Conservation (phyloP, 73 alveolate species). For the Tetrahymena thermophila region DNA sequence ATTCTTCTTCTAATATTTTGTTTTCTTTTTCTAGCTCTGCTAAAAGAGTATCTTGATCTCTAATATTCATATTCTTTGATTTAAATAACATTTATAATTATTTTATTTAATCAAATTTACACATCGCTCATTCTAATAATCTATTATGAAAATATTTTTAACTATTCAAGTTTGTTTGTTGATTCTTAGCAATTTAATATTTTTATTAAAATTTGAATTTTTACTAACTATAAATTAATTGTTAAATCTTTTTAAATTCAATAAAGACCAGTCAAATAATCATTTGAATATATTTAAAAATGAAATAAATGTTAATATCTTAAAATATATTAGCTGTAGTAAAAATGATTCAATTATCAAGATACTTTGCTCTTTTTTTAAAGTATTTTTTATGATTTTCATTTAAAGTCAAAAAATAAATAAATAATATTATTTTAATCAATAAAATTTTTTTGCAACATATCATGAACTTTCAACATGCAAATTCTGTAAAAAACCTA, state of each 20-base stretch:
- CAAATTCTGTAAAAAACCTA: too few relatives aligned
- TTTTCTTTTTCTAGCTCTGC: background rate
- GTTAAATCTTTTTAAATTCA: background rate
- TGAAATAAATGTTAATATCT: too few relatives aligned
- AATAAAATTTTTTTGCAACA: too few relatives aligned
- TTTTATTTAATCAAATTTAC: background rate
- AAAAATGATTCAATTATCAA: too few relatives aligned
- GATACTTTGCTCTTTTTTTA: too few relatives aligned
- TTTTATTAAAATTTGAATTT: background rate
- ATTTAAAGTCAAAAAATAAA: too few relatives aligned
- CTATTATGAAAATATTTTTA: too few relatives aligned
- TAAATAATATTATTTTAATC: too few relatives aligned
- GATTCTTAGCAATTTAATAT: background rate
- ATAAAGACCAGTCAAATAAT: background rate
- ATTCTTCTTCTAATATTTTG: background rate
- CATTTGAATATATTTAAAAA: background rate
- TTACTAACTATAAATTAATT: background rate
- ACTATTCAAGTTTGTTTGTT: background rate
- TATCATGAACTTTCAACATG: too few relatives aligned
- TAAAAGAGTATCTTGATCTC: background rate
- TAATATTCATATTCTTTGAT: background rate
- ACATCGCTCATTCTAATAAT: background rate
- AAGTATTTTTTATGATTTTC: too few relatives aligned
- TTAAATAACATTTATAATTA: background rate
- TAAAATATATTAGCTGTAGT: background rate